phyloP scores from a whole-genome alignment of 2,329 filamentous ascomycete species.

The Neoarthrinium moseri region DNA sequence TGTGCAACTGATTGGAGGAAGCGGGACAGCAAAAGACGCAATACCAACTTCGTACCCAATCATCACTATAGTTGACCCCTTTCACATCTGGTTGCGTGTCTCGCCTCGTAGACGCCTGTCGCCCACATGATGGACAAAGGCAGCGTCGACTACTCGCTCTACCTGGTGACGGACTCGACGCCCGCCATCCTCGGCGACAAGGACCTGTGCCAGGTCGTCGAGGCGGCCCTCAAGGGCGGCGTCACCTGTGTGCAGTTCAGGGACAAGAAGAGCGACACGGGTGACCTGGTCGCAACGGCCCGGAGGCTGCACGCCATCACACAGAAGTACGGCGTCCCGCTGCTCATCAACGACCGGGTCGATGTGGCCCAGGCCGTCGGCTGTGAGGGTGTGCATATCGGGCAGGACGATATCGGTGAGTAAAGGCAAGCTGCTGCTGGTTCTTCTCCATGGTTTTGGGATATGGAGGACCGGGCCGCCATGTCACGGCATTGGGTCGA shows the following conservation, averaged over 20 bases:
- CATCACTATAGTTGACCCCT: too few relatives aligned
- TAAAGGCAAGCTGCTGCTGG: too few relatives aligned
- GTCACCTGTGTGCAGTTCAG: constrained; percentile 87
- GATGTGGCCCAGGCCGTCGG: constrained; percentile 84
- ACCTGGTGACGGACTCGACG: constrained; percentile 94
- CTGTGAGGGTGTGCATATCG: constrained; percentile 90
- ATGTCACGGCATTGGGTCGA: too few relatives aligned
- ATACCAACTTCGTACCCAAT: too few relatives aligned
- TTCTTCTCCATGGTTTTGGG: too few relatives aligned
- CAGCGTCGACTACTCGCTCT: constrained; percentile 74
- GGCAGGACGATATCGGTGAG: constrained; percentile 87
- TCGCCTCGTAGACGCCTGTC: too few relatives aligned
- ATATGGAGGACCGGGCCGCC: too few relatives aligned
- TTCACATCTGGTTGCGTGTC: too few relatives aligned
- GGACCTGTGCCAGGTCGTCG: constrained; percentile 71
- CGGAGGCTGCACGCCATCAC: constrained; percentile 71
- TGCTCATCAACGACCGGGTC: constrained; percentile 90
- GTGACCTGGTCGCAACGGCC: constrained; percentile 67
- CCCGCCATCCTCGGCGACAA: constrained; percentile 72
- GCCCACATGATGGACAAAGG: constrained; percentile 31
- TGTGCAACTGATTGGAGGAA: too few relatives aligned
- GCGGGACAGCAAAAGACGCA: too few relatives aligned
- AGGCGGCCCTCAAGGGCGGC: constrained; percentile 73
- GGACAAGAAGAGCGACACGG: constrained; percentile 81
- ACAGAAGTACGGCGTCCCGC: constrained; percentile 64